Percentiles rank a stretch among this genome's conserved stretches.
phyloP scores from a whole-genome alignment of 352 stramenopile species.

The Globisporangium megalacanthum region DNA sequence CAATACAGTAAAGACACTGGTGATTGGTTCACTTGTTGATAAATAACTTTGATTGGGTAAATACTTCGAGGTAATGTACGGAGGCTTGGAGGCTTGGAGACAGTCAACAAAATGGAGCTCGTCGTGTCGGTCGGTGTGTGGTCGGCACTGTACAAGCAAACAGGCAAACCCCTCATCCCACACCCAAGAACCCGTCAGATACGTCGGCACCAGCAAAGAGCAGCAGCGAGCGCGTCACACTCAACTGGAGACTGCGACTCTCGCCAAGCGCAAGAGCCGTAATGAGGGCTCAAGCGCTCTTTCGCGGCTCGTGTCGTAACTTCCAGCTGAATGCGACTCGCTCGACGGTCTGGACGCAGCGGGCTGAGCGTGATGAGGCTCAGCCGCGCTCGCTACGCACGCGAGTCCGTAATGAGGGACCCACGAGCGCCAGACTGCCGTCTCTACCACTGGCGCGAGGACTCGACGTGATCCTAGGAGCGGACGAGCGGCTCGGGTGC shows the following conservation, averaged over 20 bases:
- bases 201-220: not conserved
- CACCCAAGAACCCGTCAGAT: not conserved
- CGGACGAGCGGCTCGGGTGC: not conserved
- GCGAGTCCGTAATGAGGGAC: constrained; percentile 26
- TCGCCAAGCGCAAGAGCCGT: constrained; percentile 8
- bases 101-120: no score
- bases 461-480: not conserved
- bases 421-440: constrained; percentile 27
- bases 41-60: no score
- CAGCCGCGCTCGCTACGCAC: not conserved
- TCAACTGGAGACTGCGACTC: not conserved
- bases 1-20: no score
- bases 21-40: no score
- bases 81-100: no score
- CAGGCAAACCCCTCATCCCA: not conserved
- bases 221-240: not conserved
- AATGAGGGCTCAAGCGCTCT: constrained; percentile 19
- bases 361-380: constrained; percentile 23
- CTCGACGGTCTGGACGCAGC: not conserved
- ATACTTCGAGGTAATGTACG: no score
- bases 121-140: no score
- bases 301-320: constrained; percentile 1
- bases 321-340: not conserved
- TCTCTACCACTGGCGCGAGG: constrained; percentile 14
- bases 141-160: not conserved